Conservation (phyloP, 2,329 filamentous ascomycete genomes). For the Colletotrichum aenigma region DNA sequence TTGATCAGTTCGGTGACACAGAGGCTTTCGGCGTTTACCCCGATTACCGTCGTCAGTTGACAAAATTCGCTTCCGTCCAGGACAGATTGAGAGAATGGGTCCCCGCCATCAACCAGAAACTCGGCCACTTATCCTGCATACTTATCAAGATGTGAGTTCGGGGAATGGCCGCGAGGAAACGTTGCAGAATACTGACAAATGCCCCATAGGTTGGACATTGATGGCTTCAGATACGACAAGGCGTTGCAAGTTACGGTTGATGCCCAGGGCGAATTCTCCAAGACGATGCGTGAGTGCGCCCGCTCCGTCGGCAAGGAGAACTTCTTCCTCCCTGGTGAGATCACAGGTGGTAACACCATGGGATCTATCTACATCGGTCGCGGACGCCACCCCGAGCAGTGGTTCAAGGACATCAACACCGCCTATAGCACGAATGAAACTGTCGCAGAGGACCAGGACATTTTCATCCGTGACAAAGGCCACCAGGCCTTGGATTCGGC, state of each 20-base stretch:
- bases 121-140: conserved; percentile 67
- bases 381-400: conserved; percentile 49
- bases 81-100: conserved; percentile 70
- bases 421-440: conserved; percentile 22
- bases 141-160: conserved; percentile 50
- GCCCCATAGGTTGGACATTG: conserved; percentile 66
- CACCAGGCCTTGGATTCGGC: conserved; percentile 49
- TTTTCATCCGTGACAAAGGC: conserved; percentile 62
- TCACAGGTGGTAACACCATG: conserved; percentile 66
- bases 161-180: neutral
- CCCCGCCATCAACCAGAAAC: conserved; percentile 58
- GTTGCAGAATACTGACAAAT: neutral
- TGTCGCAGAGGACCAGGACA: conserved; percentile 17
- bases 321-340: conserved; percentile 68
- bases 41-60: conserved; percentile 67
- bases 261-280: conserved; percentile 61
- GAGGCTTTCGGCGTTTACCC: conserved; percentile 67
- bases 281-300: conserved; percentile 63
- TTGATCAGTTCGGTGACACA: conserved; percentile 67
- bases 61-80: conserved; percentile 71
- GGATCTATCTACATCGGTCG: conserved; percentile 66
- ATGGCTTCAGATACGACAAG: conserved; percentile 72
- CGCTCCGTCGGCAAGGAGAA: conserved; percentile 60
- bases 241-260: conserved; percentile 69
- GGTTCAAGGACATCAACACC: conserved; percentile 21